Percentiles rank a stretch among this genome's conserved stretches.
These are phyloP conservation scores for Coix lacrymajobi DNA, from an alignment of 176 grass and related monocot genomes.

Conservation along the genomic window DNA sequence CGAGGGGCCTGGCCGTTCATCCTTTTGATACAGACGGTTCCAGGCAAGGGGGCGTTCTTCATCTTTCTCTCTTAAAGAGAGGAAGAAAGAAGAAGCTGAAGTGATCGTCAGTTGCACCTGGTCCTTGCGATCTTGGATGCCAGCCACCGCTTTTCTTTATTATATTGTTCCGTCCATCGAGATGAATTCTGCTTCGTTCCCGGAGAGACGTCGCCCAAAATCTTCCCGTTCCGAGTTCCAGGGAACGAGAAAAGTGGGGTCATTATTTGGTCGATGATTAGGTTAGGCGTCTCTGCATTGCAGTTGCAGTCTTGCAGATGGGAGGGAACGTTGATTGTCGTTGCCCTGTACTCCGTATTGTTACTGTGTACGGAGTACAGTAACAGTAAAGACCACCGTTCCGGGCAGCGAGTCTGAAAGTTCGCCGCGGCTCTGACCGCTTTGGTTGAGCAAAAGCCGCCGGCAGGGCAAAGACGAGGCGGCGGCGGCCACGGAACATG, in stretches of 20 bases:
- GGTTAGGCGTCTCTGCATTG: neutral
- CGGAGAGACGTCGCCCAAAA: neutral
- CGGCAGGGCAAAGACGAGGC: neutral
- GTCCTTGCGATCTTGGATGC: neutral
- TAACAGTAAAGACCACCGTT: no score
- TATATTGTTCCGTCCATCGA: neutral
- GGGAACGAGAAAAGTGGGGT: neutral
- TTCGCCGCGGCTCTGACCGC: neutral
- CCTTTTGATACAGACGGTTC: neutral
- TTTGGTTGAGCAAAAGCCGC: neutral
- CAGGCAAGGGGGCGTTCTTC: neutral
- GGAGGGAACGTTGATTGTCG: no score
- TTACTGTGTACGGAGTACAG: no score
- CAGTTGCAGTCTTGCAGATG: neutral
- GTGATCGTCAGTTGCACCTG: neutral
- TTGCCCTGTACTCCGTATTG: no score
- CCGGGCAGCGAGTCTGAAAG: slow-evolving; percentile 6
- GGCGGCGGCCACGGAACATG: neutral
- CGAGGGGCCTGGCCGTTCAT: neutral
- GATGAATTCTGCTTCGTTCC: neutral
- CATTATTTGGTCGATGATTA: neutral
- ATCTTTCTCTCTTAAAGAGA: neutral
- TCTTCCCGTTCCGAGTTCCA: neutral
- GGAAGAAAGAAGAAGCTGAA: neutral
- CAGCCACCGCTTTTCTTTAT: neutral